Evolutionary conservation across 768 basidiomycete genomes (phyloP), one percentile per base, ranked within the genome.

Genomic region (Mycena crocata): DNA sequence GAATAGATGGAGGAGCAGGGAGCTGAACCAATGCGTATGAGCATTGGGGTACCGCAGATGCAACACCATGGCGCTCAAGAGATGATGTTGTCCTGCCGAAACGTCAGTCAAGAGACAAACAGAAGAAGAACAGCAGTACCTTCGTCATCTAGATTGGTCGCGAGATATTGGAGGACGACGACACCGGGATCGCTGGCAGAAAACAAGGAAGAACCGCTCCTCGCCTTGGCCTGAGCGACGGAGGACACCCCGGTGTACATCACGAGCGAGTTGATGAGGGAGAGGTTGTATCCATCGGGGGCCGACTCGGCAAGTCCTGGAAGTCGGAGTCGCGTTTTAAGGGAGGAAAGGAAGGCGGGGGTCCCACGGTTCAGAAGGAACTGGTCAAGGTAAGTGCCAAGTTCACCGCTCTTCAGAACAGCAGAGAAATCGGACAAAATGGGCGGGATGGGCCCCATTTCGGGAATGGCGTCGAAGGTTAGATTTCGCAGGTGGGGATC

Each of bases 21-120:
- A 93, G 77, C 92, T 94, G 86, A 97, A 99, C 95, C 96, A 99
- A 78, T 95, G 93, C 54, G 97, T 99, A 84, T 99, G 98, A 13
- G 96, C 94, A 74, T 96, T 98, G 34, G 98, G 97, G 85, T 97
- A 99, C 73, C 98, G 94, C 69, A 99, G 84, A 77, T 99, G 97
- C 72, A 96, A 87, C 46, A 95, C 93, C 78, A 97, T 91, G n/a
- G 96, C 90, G 72, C 90, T 94, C 71, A 99, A 82, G 70, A 99
- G 85, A 79, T 95, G 93, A 81, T 99, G 95, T 89, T 98, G 96
- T 69, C 96, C 97, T 98, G 71, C 1, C 42, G 48, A 30, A 49
- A 44, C 37, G 45, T 61, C 30, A 28, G 61, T 72, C 24, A 67
- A 52, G 37, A 48, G 26, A 50, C 24, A 39, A 6, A 9, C 12